Conservation (phyloP, 1,284 basidiomycete species). For the Leccinum griseonigrum region DNA sequence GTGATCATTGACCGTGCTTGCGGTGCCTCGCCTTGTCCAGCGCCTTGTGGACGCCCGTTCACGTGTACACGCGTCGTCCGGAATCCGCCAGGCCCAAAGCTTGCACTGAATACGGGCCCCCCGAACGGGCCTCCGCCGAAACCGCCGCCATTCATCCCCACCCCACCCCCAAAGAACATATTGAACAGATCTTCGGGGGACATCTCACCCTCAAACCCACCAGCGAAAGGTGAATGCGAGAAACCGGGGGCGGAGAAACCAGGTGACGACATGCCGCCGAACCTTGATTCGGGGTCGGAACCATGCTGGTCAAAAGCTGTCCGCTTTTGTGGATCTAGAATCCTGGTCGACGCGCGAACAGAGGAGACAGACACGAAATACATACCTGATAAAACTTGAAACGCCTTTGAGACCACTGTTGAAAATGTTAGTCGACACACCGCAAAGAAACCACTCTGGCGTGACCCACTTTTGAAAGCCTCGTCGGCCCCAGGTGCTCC, state of each 20-base stretch:
- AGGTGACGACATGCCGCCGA: conserved; percentile 66
- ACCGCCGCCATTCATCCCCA: conserved; percentile 44
- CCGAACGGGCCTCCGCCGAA: conserved; percentile 44
- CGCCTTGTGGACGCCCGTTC: conserved; percentile 37
- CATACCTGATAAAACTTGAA: conserved; percentile 86
- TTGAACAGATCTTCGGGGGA: conserved; percentile 97
- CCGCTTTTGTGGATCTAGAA: conserved; percentile 83
- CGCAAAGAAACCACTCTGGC: background rate
- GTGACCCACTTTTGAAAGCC: conserved; percentile 89
- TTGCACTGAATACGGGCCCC: conserved; percentile 65
- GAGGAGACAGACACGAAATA: conserved; percentile 52
- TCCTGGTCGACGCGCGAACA: conserved; percentile 6
- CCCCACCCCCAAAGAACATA: conserved; percentile 87
- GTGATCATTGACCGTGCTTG: conserved; percentile 66
- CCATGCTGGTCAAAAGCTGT: conserved; percentile 86
- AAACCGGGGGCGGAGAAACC: conserved; percentile 48
- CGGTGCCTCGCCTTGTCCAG: conserved; percentile 34
- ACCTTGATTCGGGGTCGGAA: conserved; percentile 83
- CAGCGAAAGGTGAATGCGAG: conserved; percentile 47
- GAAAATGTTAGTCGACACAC: conserved; percentile 9
- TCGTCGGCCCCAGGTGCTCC: conserved; percentile 98
- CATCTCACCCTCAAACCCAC: conserved; percentile 79
- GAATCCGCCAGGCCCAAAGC: conserved; percentile 79
- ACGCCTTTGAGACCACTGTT: conserved; percentile 96
- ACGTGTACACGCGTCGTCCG: conserved; percentile 56